Evolutionary conservation across 2,329 filamentous ascomycete species (phyloP), one percentile per base, ranked within the genome.

Genomic region (Diaporthe amygdali): DNA sequence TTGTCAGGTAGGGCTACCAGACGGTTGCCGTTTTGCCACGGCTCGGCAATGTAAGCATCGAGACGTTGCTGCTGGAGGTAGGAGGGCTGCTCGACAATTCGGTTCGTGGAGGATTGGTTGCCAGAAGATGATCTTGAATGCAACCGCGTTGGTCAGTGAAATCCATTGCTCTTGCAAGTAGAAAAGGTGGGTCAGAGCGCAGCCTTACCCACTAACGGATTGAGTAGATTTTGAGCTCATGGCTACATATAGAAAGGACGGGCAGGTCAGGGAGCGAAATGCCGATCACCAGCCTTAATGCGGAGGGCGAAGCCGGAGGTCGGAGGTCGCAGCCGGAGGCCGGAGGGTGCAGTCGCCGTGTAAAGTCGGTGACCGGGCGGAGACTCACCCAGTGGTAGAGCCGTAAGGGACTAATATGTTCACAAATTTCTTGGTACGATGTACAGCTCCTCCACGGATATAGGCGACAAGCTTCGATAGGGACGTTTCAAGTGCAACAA

Each of bases 61-160:
- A 67, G 51, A 12, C 64, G 64, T 34, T 47, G 64, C 41, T 67
- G 49, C 30, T 55, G 64, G 37, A 67, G 64, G 51, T 46, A 25
- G 34, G 17, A 17, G 9, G 44, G 49, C 14, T 41, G 15, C 34
- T 10, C 46, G 25, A 15, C 15, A 9, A 20, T 27, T n/a, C 25
- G 46, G 10, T 22, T 7, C n/a, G 46, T 6, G 2, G 44, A 6
- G 63, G 32, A 5, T 25, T 27, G 30, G 14, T 17, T 44, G 5
- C 20, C 25, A 17, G 39, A 7, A 9, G 39, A 47, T 27, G 64
- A 67, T 32, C 64, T 67, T 20, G 1, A 30, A 34, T 1, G 27
- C 1, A 3, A 2, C 14, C 6, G 3, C 14, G 22, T 15, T 32
- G 6, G 1, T 67, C 7, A 67, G 64, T 6, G 20, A 3, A 34